Base-by-base conservation (phyloP, 169 alveolate genomes). In the Cryptosporidium felis region DNA sequence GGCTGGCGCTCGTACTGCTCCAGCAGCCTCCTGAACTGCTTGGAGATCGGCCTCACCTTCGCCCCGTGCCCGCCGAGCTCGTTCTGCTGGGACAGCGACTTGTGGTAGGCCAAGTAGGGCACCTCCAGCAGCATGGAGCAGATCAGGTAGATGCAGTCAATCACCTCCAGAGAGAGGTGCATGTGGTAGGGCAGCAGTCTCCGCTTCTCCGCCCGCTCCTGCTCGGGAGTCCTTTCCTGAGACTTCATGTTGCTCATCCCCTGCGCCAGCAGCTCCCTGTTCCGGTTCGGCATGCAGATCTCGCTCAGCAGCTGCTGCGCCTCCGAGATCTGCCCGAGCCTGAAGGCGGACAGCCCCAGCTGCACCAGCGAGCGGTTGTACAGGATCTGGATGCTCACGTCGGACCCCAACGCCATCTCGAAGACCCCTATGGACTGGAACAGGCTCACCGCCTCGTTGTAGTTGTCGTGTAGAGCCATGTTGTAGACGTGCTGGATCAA, bases 301-400 rank as follows among this genome's bases (percentile, higher is more conserved):
- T 97, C 99, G 80, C 95, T 93, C 18, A 97, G 90, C 81, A 95
- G 93, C 28, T 94, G 91, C 81, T 94, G 96, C 23, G 97, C 95
- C 81, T 95, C 98, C 58, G 92, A 91, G 80, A 97, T 93, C 60
- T 91, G 89, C 0, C 99, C 99, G 81, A 90, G 89, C 47, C 99
- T 92, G 94, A 97, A 98, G 23, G 99, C 99, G 61, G 98, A 93
- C 38, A 98, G 91, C 2, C 99, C 99, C 79, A 97, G 89, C 90
- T 96, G 98, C 0, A 97, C 98, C 46, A 96, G 82, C 80, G 96
- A 92, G 79, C 99, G 90, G 89, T 98, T 98, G 91, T 94, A 96
- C 79, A 97, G 89, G 38, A 96, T 95, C 93, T 97, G 98, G 63
- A 97, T 95, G 21, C 91, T 89, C 41, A 94, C 94, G 59, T 95